A percentile compares a stretch with the other conserved stretches of the same genome.
These are phyloP conservation scores for Calocybe gangraenosa DNA, from an alignment of 768 basidiomycete species.

Conservation along the genomic window DNA sequence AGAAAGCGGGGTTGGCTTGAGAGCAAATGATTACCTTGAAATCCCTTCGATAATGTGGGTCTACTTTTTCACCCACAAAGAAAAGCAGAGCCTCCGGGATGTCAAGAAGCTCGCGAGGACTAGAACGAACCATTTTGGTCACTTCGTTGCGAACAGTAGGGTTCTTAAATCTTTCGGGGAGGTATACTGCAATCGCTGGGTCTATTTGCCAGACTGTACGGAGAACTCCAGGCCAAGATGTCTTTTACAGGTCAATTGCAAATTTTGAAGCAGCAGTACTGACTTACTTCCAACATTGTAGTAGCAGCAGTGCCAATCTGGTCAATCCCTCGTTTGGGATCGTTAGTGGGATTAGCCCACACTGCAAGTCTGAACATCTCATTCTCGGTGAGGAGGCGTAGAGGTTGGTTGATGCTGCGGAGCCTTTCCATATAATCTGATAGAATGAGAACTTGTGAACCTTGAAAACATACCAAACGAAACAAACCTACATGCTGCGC, in stretches of 20 bases:
- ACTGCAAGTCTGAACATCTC: constrained; percentile 84
- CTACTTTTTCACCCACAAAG: constrained; percentile 71
- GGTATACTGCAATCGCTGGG: constrained; percentile 77
- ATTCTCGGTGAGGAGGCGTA: constrained; percentile 85
- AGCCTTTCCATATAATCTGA: constrained; percentile 61
- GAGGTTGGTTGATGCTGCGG: constrained; percentile 63
- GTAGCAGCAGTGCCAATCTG: constrained; percentile 49
- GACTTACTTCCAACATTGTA: constrained; percentile 56
- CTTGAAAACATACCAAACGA: background rate
- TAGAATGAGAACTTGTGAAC: background rate
- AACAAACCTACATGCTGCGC: constrained; percentile 34
- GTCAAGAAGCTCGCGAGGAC: constrained; percentile 64
- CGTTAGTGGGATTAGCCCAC: constrained; percentile 87
- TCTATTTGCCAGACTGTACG: constrained; percentile 78
- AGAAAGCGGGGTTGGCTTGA: background rate
- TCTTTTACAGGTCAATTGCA: constrained; percentile 27
- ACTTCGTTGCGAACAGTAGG: constrained; percentile 67
- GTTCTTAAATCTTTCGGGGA: constrained; percentile 87
- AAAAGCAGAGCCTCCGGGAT: constrained; percentile 79
- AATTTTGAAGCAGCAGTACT: constrained; percentile 8
- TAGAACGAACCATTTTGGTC: constrained; percentile 65
- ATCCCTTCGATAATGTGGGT: constrained; percentile 54
- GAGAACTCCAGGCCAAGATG: constrained; percentile 62
- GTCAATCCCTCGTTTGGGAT: constrained; percentile 64
- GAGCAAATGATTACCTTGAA: constrained; percentile 53